Base-by-base conservation (phyloP, 2,329 filamentous ascomycete species). In the Aspergillus uvarum region DNA sequence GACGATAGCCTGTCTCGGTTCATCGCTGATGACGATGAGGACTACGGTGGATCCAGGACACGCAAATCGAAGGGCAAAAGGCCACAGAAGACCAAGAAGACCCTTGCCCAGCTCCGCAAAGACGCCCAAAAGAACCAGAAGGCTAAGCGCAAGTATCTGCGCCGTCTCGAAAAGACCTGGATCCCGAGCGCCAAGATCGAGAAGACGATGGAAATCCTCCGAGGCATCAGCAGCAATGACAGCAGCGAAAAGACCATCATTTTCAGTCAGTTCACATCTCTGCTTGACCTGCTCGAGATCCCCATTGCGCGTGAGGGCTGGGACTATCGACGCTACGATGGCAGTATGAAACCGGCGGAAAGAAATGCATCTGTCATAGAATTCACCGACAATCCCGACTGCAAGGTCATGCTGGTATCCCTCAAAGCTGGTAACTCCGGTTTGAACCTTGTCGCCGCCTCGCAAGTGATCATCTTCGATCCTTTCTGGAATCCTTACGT, bases 401-500 rank as follows among this genome's bases (percentile, higher is more conserved):
- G 84, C 70, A 87, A 83, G 62, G 82, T 94, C 70, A 90, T 95
- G 83, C 81, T 95, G 3, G 85, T 93, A 2, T 92, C 89, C 1
- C 80, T 94, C 52, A 91, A 91, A 68, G 90, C 91, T 1, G 91
- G 91, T 35, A 94, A 94, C 67, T 87, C 92, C 0, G 93, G 93
- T 1, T 83, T 97, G 50, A 97, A 97, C 70, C 82, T 97, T 22
- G 91, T 89, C 44, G 86, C 87, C 19, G 93, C 92, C 0, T 91
- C 88, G 1, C 89, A 92, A 64, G 91, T 96, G 66, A 91, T 97
- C 74, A 90, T 96, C 64, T 87, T 96, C 71, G 92, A 96, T 72
- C 92, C 92, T 0, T 96, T 96, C 78, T 96, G 92, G 91, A 97
- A 96, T 64, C 93, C 92, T 0, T 96, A 89, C 71, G 89, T 96